phyloP scores from a whole-genome alignment of 2,329 filamentous ascomycete genomes.

The Stachybotrys chartarum region DNA sequence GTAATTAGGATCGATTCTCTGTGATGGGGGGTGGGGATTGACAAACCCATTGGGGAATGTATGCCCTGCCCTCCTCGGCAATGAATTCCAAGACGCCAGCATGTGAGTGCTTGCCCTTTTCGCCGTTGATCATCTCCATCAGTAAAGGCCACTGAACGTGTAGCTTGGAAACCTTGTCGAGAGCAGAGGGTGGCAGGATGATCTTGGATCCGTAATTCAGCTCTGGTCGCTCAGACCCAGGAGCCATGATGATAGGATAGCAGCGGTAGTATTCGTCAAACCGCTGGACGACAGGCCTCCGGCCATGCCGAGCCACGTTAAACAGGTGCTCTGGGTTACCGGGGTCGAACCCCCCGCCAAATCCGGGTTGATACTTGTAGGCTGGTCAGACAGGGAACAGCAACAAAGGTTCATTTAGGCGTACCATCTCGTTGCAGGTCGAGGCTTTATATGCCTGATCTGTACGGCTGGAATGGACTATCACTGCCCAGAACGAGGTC shows the following conservation, averaged over 20 bases:
- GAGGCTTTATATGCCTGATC: too few relatives aligned
- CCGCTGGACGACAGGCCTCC: constrained; percentile 55
- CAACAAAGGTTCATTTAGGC: background rate
- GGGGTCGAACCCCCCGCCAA: constrained; percentile 36
- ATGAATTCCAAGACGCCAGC: constrained; percentile 96
- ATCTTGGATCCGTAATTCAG: constrained; percentile 98
- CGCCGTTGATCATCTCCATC: constrained; percentile 90
- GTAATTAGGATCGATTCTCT: background rate
- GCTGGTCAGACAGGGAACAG: constrained; percentile 1
- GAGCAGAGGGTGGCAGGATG: constrained; percentile 88
- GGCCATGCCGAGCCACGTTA: constrained; percentile 38
- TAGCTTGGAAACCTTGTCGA: constrained; percentile 92
- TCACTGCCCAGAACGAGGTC: background rate
- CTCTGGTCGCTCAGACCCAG: constrained; percentile 78
- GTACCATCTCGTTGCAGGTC: constrained; percentile 9
- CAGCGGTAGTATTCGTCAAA: constrained; percentile 99
- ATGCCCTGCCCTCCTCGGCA: constrained; percentile 92
- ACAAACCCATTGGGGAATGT: constrained; percentile 87
- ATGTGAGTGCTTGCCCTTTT: constrained; percentile 73
- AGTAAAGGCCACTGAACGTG: constrained; percentile 97
- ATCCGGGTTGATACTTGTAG: constrained; percentile 23
- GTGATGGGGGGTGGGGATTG: background rate
- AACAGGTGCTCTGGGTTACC: constrained; percentile 41
- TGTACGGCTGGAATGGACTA: background rate
- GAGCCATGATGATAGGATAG: constrained; percentile 92